Base-by-base conservation (phyloP, 2,329 filamentous ascomycete genomes). In the Aureobasidium sp. region DNA sequence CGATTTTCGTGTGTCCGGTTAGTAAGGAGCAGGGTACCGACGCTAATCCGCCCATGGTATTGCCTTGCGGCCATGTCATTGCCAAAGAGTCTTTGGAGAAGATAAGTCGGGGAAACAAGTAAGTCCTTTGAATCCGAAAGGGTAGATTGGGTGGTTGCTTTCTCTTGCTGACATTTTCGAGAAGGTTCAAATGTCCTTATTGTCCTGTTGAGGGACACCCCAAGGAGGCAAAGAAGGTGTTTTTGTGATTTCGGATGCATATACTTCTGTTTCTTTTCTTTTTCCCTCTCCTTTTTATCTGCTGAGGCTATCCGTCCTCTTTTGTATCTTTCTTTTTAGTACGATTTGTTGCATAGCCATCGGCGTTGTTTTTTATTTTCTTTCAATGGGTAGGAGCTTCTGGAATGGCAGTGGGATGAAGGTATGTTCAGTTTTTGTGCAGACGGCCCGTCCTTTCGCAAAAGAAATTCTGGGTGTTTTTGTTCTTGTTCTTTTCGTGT, bases 1-100 rank as follows among this genome's bases (percentile, higher is more conserved):
- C 87, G 53, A 96, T 98, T 65, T 98, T 98, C 66, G 93, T 98
- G 37, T 98, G 93, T 65, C 93, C 93, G 0, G 93, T 98, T 4
- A 90, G 86, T 63, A 97, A 97, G 68, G 93, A 96, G 66, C 93
- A 98, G 69, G 90, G 87, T 0, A 98, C 91, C 0, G 90, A 95
- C 63, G 73, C 78, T 21, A 98, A 98, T 67, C 93, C 93, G 10
- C 90, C 93, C 2, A 94, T 97, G 86, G 93, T 96, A 80, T 83
- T 98, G 65, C 87, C 88, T 0, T 98, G 93, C 65, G 91, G 93
- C 5, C 93, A 98, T 71, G 91, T 96, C 49, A 84, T 98, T 56
- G 90, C 90, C 16, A 80, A 84, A 59, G 90, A 96, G 64, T 90
- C 85, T 29, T 72, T 98, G 47, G 81, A 86, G 56, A 84, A 83